phyloP scores from a whole-genome alignment of 2,329 filamentous ascomycete species.

The Paracoccidioides lutzii region DNA sequence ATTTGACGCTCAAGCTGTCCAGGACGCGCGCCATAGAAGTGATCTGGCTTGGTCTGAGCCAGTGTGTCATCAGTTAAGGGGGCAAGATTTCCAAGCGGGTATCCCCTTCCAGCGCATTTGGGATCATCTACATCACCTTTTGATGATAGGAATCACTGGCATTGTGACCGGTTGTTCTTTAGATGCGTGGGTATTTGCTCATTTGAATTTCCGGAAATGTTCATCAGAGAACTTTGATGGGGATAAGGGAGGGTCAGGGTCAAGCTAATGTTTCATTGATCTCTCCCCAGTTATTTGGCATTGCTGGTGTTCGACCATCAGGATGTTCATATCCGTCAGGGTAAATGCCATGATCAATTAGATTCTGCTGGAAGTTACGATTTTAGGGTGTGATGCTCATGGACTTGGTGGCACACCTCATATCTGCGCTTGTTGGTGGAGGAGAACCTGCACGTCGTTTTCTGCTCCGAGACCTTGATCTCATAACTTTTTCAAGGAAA shows the following conservation, averaged over 20 bases:
- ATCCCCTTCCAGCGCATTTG: constrained; percentile 15
- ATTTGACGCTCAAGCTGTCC: constrained; percentile 17
- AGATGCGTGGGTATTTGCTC: too few species aligned
- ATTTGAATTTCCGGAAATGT: too few species aligned
- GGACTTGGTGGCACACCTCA: not conserved
- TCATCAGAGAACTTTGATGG: constrained; percentile 22
- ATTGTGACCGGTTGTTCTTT: too few species aligned
- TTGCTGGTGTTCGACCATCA: constrained; percentile 14
- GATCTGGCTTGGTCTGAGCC: constrained; percentile 17
- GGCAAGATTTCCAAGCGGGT: constrained; percentile 25
- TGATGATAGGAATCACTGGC: too few species aligned
- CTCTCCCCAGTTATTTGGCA: constrained; percentile 23
- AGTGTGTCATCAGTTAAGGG: constrained; percentile 21
- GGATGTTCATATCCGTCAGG: constrained; percentile 15
- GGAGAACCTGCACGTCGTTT: constrained; percentile 5
- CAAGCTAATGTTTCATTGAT: constrained; percentile 17
- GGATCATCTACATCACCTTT: constrained; percentile 10
- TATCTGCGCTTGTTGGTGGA: not conserved
- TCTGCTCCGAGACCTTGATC: not conserved
- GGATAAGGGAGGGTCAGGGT: constrained; percentile 25
- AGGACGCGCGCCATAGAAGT: constrained; percentile 22
- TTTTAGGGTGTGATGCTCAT: too few species aligned
- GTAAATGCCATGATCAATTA: too few species aligned
- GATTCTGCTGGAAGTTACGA: too few species aligned
- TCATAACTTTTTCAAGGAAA: not conserved